phyloP scores from a whole-genome alignment of 371 early-diverging fungal genomes.

The Parasitella parasitica region DNA sequence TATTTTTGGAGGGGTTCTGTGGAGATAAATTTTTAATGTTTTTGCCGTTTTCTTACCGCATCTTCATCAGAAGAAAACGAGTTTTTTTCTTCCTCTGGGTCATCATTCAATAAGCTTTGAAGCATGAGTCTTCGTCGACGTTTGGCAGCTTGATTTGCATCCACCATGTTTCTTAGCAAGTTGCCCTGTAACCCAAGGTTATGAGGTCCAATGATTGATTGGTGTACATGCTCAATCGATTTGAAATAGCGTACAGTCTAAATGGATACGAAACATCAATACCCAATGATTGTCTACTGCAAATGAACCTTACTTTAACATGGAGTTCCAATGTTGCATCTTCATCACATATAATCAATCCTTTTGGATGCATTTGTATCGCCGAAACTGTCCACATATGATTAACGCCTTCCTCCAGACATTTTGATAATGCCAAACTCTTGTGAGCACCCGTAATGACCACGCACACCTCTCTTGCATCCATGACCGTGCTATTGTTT shows the following conservation, averaged over 20 bases:
- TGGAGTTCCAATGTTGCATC: slow-evolving; percentile 88
- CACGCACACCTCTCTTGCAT: slow-evolving; percentile 82
- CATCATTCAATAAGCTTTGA: slow-evolving; percentile 38
- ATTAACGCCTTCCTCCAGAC: slow-evolving; percentile 85
- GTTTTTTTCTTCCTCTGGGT: slow-evolving; percentile 23
- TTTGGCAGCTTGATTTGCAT: slow-evolving; percentile 41
- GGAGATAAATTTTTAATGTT: slow-evolving; percentile 2
- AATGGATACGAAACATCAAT: slow-evolving; percentile 33
- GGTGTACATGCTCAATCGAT: slow-evolving; percentile 86
- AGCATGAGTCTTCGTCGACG: slow-evolving; percentile 44
- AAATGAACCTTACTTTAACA: slow-evolving; percentile 61
- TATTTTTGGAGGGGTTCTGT: neutral
- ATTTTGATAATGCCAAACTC: slow-evolving; percentile 76
- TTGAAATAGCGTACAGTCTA: slow-evolving; percentile 88
- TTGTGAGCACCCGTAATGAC: slow-evolving; percentile 87
- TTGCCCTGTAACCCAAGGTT: slow-evolving; percentile 77
- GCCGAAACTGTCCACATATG: slow-evolving; percentile 94
- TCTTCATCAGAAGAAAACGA: slow-evolving; percentile 17
- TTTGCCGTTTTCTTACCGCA: slow-evolving; percentile 7
- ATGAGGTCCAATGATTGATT: slow-evolving; percentile 77
- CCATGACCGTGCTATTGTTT: slow-evolving; percentile 74
- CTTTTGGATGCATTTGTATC: slow-evolving; percentile 84
- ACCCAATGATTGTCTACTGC: neutral
- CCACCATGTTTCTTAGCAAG: slow-evolving; percentile 42
- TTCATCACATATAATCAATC: slow-evolving; percentile 88